Percentiles rank a stretch among this genome's conserved stretches.
Evolutionary conservation across 2,329 filamentous ascomycete genomes (phyloP).

Genomic region (Penicillium sp.): DNA sequence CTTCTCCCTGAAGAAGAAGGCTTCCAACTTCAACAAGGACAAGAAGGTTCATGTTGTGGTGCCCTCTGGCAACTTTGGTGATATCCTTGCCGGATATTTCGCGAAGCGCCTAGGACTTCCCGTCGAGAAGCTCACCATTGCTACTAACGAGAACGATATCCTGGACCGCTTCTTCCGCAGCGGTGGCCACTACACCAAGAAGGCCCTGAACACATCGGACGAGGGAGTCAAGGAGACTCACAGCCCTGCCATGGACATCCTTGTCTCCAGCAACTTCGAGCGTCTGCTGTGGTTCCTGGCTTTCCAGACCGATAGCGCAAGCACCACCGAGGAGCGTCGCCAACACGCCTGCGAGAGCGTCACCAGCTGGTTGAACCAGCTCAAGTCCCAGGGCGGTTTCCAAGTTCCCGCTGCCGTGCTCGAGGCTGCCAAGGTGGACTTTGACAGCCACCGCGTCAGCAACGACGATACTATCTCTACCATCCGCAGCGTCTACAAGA

Average conservation of each 20-base stretch:
- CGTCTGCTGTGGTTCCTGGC: conserved; percentile 91
- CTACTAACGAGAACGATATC: conserved; percentile 96
- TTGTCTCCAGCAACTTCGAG: conserved; percentile 97
- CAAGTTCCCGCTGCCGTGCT: conserved; percentile 76
- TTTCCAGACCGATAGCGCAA: conserved; percentile 61
- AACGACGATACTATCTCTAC: conserved; percentile 70
- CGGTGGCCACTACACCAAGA: conserved; percentile 81
- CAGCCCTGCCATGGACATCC: conserved; percentile 95
- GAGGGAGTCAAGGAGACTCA: conserved; percentile 87
- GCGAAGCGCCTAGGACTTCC: conserved; percentile 89
- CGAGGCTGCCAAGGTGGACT: conserved; percentile 70
- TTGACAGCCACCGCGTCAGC: conserved; percentile 75
- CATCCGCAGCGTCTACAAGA: conserved; percentile 61
- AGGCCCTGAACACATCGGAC: conserved; percentile 54
- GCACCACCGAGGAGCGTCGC: conserved; percentile 50
- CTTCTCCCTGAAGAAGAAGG: conserved; percentile 72
- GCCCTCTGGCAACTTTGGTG: conserved; percentile 95
- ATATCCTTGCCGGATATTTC: conserved; percentile 88
- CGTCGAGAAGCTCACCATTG: conserved; percentile 83
- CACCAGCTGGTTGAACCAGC: conserved; percentile 72
- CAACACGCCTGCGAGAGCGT: conserved; percentile 72
- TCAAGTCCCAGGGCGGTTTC: conserved; percentile 84
- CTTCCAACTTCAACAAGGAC: conserved; percentile 63
- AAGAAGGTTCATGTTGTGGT: conserved; percentile 76
- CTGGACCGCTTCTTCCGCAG: conserved; percentile 93